Percentiles rank a stretch among this genome's conserved stretches.
Evolutionary conservation across 139 green algal genomes (phyloP).

Genomic region (Micromonas pusilla): DNA sequence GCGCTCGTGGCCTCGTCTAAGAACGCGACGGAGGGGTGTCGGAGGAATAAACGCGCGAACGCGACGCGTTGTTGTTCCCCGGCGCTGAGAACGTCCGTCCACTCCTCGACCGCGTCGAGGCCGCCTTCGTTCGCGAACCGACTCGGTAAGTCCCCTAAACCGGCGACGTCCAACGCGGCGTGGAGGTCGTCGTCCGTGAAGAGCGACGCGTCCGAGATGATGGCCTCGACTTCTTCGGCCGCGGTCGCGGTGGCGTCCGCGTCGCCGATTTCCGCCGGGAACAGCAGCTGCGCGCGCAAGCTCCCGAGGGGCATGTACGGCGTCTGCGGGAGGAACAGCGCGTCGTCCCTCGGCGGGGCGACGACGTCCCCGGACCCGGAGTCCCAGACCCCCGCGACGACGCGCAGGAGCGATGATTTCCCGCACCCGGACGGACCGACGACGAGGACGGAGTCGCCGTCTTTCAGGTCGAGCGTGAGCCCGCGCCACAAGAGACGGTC

Average conservation of each 20-base stretch:
- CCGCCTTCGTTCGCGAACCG: conserved; percentile 8
- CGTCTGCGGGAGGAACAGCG: conserved; percentile 87
- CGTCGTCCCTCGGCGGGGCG: conserved; percentile 19
- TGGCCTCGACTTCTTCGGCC: conserved; percentile 33
- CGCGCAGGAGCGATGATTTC: conserved; percentile 59
- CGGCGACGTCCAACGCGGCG: conserved; percentile 30
- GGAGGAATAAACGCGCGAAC: conserved; percentile 63
- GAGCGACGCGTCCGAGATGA: conserved; percentile 46
- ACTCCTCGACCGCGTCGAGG: conserved; percentile 31
- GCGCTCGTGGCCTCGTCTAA: conserved; percentile 40
- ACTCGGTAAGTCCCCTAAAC: neutral
- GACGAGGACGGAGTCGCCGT: conserved; percentile 55
- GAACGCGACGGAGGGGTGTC: conserved; percentile 26
- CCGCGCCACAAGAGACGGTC: neutral
- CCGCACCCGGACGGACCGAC: conserved; percentile 60
- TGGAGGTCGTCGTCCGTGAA: conserved; percentile 54
- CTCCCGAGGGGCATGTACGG: conserved; percentile 75
- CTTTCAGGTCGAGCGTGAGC: conserved; percentile 41
- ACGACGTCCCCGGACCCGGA: conserved; percentile 41
- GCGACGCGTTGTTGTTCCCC: conserved; percentile 85
- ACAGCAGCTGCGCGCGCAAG: conserved; percentile 75
- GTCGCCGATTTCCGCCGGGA: conserved; percentile 42
- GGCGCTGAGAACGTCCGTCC: conserved; percentile 35
- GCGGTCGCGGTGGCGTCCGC: neutral
- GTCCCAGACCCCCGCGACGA: conserved; percentile 49